Conservation (phyloP, 2,329 filamentous ascomycete species). For the Alternaria incomplexa region DNA sequence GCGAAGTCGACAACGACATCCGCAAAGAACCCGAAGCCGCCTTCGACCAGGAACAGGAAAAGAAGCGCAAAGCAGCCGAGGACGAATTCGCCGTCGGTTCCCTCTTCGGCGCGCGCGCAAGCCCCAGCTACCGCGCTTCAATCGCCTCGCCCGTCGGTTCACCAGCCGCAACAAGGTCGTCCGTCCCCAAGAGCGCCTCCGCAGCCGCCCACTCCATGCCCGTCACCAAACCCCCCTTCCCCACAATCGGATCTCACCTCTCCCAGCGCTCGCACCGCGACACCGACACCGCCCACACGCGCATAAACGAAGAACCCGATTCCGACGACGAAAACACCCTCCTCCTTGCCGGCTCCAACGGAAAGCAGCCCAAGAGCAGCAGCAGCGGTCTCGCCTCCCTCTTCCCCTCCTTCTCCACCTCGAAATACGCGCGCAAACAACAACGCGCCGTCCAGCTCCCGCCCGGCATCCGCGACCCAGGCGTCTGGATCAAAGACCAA, state of each 20-base stretch:
- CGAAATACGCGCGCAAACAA: conserved; percentile 64
- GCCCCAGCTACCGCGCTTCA: conserved; percentile 56
- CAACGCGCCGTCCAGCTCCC: conserved; percentile 68
- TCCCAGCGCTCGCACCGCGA: conserved; percentile 6
- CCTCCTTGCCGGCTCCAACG: conserved; percentile 28
- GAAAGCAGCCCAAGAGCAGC: conserved; percentile 57
- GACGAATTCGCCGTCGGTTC: conserved; percentile 90
- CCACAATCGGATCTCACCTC: conserved; percentile 22
- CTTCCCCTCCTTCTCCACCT: conserved; percentile 82
- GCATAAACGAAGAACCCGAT: conserved; percentile 54
- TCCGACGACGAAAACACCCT: conserved; percentile 52
- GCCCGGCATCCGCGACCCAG: conserved; percentile 85
- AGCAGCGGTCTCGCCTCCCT: conserved; percentile 66
- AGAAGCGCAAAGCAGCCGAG: conserved; percentile 78
- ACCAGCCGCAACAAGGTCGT: conserved; percentile 52
- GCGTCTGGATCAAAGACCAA: conserved; percentile 90
- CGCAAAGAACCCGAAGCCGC: conserved; percentile 88
- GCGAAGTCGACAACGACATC: conserved; percentile 90
- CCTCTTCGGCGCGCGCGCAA: conserved; percentile 66
- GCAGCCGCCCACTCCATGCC: conserved; percentile 28
- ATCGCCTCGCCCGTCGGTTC: conserved; percentile 72
- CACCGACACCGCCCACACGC: conserved; percentile 32
- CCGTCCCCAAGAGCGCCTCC: conserved; percentile 27
- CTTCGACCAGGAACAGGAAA: conserved; percentile 89
- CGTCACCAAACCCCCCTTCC: conserved; percentile 20